These are phyloP conservation scores for Stagonosporopsis tanaceti DNA, from an alignment of 2,329 filamentous ascomycete species.

Conservation along the genomic window DNA sequence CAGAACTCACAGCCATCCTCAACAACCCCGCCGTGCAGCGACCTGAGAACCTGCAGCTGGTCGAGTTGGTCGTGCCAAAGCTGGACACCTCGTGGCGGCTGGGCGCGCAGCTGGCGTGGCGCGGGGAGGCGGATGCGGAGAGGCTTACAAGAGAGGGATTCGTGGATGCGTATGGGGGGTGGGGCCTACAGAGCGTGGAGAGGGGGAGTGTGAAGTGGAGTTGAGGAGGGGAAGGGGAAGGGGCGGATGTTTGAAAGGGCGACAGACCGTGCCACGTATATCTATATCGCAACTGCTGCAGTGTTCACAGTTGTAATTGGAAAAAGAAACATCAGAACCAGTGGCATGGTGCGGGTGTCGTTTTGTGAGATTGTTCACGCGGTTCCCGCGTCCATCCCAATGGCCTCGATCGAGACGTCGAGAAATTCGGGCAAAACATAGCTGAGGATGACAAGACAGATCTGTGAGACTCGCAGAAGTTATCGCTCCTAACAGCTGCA, in stretches of 20 bases:
- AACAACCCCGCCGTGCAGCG: conserved; percentile 37
- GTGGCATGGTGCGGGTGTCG: too few relatives aligned
- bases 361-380: too few relatives aligned
- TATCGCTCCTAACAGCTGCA: not conserved
- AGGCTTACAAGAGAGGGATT: conserved; percentile 52
- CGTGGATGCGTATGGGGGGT: conserved; percentile 43
- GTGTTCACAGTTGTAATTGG: not conserved
- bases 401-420: too few relatives aligned
- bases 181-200: conserved; percentile 36
- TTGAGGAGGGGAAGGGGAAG: not conserved
- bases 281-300: not conserved
- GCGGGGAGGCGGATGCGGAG: conserved; percentile 47
- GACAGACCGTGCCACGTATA: not conserved
- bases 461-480: not conserved
- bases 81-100: conserved; percentile 52
- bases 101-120: conserved; percentile 44
- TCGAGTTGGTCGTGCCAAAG: conserved; percentile 52
- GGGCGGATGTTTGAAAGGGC: not conserved
- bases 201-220: conserved; percentile 38
- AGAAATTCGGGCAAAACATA: too few relatives aligned
- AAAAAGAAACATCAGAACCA: not conserved
- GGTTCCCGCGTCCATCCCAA: too few relatives aligned
- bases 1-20: conserved; percentile 49
- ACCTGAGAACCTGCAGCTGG: conserved; percentile 48
- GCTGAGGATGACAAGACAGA: too few relatives aligned